Percentiles rank a stretch among this genome's conserved stretches.
These are phyloP conservation scores for Calonectria fujianensis DNA, from an alignment of 2,329 filamentous ascomycete species.

Conservation along the genomic window DNA sequence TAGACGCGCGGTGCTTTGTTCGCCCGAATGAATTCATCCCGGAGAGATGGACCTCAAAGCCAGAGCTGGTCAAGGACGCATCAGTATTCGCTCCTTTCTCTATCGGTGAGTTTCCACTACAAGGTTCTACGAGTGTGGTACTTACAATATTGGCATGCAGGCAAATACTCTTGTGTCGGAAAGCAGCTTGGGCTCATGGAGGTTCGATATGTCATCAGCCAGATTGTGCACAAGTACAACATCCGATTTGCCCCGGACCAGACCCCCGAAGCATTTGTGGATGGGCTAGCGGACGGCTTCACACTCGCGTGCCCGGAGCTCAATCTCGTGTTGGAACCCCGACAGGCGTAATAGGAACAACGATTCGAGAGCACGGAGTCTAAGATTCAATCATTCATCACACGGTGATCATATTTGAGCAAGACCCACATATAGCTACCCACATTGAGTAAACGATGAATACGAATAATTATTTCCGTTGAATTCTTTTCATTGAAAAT, in stretches of 20 bases:
- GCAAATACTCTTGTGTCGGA: constrained; percentile 44
- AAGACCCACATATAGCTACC: background rate
- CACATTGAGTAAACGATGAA: background rate
- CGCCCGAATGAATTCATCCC: constrained; percentile 59
- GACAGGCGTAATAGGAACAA: background rate
- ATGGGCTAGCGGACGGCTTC: constrained; percentile 27
- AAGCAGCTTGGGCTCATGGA: constrained; percentile 49
- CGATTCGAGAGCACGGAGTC: background rate
- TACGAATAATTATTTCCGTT: background rate
- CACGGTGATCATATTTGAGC: background rate
- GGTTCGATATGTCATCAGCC: constrained; percentile 37
- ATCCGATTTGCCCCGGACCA: constrained; percentile 25
- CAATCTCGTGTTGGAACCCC: constrained; percentile 31
- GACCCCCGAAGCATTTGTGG: constrained; percentile 15
- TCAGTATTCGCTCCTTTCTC: constrained; percentile 59
- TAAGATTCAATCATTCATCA: background rate
- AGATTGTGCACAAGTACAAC: constrained; percentile 40
- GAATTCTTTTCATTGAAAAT: background rate
- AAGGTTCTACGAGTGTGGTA: fast-evolving
- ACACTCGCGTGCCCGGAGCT: constrained; percentile 33
- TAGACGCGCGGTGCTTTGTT: constrained; percentile 55
- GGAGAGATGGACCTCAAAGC: constrained; percentile 60
- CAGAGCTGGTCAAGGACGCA: constrained; percentile 58
- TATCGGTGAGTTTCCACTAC: constrained; percentile 47
- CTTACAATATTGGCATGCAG: background rate